Conservation (phyloP, 2,329 filamentous ascomycete genomes). For the Lachnellula suecica region DNA sequence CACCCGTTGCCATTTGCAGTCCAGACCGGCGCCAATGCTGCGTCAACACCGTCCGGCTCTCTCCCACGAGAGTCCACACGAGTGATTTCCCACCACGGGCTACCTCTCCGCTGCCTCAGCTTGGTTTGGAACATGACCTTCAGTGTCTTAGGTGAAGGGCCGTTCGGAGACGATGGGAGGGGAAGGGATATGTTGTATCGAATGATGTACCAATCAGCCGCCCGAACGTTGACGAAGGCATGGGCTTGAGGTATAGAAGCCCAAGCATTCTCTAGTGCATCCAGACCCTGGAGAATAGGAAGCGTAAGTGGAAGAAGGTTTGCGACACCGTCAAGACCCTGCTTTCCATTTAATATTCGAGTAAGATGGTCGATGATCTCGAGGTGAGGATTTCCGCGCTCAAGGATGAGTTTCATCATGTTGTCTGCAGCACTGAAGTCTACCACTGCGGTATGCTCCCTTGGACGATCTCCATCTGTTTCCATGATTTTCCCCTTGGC, state of each 20-base stretch:
- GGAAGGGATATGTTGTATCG: conserved; percentile 45
- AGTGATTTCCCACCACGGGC: conserved; percentile 35
- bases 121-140: conserved; percentile 52
- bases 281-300: conserved; percentile 61
- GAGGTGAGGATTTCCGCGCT: conserved; percentile 65
- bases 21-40: conserved; percentile 46
- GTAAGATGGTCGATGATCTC: conserved; percentile 60
- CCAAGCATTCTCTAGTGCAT: conserved; percentile 59
- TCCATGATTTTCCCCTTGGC: conserved; percentile 19
- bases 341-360: conserved; percentile 53
- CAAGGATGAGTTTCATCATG: conserved; percentile 56
- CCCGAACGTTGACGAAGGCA: conserved; percentile 51
- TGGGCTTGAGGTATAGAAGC: conserved; percentile 38
- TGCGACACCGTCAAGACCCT: conserved; percentile 51
- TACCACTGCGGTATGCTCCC: conserved; percentile 52
- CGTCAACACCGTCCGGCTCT: conserved; percentile 35
- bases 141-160: conserved; percentile 32
- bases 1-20: conserved; percentile 44
- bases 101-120: conserved; percentile 47
- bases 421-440: conserved; percentile 51
- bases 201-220: conserved; percentile 57
- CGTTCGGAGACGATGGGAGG: conserved; percentile 32
- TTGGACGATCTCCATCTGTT: conserved; percentile 11
- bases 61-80: conserved; percentile 27
- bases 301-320: conserved; percentile 58